Evolutionary conservation across 176 grass and related monocot genomes (phyloP).

Genomic region (Musa schizocarpa): DNA sequence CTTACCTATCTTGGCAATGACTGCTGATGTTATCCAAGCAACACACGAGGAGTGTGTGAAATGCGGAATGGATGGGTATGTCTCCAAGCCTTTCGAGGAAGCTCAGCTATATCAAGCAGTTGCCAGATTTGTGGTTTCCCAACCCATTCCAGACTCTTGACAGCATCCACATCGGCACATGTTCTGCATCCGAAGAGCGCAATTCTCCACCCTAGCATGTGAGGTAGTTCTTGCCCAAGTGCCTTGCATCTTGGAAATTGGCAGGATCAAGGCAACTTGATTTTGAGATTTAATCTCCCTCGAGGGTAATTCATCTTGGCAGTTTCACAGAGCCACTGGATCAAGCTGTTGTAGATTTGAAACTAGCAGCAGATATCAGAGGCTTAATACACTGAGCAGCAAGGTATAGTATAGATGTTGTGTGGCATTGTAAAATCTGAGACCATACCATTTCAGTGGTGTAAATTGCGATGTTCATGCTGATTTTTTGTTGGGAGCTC

Average conservation of each 20-base stretch:
- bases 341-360: conserved; percentile 1
- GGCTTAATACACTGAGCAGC: background rate
- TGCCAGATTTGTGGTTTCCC: conserved; percentile 53
- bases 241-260: background rate
- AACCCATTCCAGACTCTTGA: conserved; percentile 8
- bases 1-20: conserved; percentile 84
- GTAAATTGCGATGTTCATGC: background rate
- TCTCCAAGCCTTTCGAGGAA: conserved; percentile 95
- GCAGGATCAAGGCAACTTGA: background rate
- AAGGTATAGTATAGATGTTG: background rate
- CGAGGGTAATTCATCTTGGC: background rate
- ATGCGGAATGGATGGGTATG: conserved; percentile 87
- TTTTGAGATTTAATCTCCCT: background rate
- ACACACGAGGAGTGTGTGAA: conserved; percentile 83
- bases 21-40: conserved; percentile 90
- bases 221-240: background rate
- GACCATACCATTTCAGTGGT: background rate
- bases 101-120: conserved; percentile 75
- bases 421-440: background rate
- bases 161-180: background rate
- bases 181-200: background rate
- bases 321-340: background rate
- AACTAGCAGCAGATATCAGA: background rate
- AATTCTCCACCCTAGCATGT: background rate
- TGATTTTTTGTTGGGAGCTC: background rate